phyloP scores from a whole-genome alignment of 2,329 filamentous ascomycete genomes.

The Atkinsonella hypoxylon region DNA sequence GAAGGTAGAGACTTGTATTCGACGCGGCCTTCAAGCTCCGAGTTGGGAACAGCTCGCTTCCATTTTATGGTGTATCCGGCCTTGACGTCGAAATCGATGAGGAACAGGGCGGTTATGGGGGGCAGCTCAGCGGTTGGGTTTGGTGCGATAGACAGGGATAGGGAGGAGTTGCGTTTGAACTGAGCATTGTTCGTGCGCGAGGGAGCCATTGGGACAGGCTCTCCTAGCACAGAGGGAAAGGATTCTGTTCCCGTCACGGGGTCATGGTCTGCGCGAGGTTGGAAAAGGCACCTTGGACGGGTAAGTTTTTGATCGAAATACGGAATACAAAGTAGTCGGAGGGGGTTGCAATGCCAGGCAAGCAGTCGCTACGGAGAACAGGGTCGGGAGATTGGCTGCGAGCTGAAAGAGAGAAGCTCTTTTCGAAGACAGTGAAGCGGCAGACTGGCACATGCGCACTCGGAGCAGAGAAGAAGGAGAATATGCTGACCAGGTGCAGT shows the following conservation, averaged over 20 bases:
- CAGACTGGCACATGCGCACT: no score
- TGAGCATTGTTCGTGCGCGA: slow-evolving; percentile 24
- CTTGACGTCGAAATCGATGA: slow-evolving; percentile 87
- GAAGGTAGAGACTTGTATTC: slow-evolving; percentile 96
- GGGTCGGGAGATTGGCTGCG: no score
- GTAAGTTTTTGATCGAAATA: no score
- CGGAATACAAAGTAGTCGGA: no score
- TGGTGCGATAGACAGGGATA: slow-evolving; percentile 21
- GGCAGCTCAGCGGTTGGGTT: slow-evolving; percentile 19
- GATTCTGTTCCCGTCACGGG: slow-evolving; percentile 8
- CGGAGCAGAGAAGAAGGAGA: no score
- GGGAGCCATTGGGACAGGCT: slow-evolving; percentile 23
- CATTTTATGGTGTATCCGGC: slow-evolving; percentile 84
- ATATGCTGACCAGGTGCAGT: no score
- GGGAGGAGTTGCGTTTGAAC: slow-evolving; percentile 22
- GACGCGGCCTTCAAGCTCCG: slow-evolving; percentile 73
- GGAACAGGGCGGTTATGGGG: slow-evolving; percentile 62
- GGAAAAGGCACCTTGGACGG: not conserved
- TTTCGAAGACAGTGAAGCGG: no score
- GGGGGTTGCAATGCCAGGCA: no score
- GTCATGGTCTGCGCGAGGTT: not conserved
- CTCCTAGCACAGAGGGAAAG: not conserved
- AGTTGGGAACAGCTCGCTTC: slow-evolving; percentile 60
- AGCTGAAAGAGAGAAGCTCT: no score
- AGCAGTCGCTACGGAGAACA: no score